Conservation (phyloP, 331 rosid genomes). For the Malus hybrid region DNA sequence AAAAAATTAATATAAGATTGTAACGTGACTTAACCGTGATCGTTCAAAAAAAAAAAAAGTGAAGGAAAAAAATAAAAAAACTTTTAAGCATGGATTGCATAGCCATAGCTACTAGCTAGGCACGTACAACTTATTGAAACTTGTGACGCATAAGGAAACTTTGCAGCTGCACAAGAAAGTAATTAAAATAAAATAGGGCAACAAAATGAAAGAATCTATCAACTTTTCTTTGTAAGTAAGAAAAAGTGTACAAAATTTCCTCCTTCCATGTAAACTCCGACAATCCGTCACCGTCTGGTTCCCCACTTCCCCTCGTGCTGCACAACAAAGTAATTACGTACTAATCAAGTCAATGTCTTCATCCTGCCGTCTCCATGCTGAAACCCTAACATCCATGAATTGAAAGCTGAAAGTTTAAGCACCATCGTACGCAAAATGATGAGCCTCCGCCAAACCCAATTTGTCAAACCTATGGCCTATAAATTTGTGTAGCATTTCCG, state of each 20-base stretch:
- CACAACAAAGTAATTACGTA: not conserved
- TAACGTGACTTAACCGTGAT: fast-evolving
- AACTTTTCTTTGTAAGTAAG: not conserved
- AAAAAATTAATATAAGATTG: too few relatives aligned
- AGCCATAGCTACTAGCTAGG: not conserved
- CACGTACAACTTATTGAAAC: not conserved
- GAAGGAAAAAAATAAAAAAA: too few relatives aligned
- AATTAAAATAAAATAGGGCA: not conserved
- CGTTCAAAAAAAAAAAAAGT: too few relatives aligned
- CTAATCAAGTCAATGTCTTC: not conserved
- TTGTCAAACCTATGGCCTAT: not conserved
- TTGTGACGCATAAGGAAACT: not conserved
- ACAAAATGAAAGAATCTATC: not conserved
- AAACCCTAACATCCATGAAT: not conserved
- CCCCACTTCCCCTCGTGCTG: not conserved
- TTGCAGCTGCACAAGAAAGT: not conserved
- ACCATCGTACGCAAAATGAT: not conserved
- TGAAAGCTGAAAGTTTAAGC: not conserved
- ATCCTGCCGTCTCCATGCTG: not conserved
- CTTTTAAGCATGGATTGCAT: not conserved
- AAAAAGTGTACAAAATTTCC: not conserved
- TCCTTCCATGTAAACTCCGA: not conserved
- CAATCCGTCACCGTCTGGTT: not conserved
- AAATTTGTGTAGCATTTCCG: constrained; percentile 3
- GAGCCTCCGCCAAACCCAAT: not conserved